Conservation (phyloP, 2,329 filamentous ascomycete genomes). For the Fusarium sp. region DNA sequence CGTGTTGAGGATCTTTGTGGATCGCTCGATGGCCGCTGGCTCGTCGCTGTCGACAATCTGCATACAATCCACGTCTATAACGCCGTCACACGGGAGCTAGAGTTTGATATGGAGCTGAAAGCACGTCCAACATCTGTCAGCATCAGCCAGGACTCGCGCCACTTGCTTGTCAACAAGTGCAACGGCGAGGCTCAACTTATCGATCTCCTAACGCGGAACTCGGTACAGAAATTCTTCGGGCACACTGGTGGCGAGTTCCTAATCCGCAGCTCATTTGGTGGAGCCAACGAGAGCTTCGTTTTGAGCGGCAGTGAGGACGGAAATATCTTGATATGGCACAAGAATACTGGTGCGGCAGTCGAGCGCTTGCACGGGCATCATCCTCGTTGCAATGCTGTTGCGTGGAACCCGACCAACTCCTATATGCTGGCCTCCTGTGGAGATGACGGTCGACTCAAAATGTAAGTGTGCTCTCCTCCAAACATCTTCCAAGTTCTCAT, state of each 20-base stretch:
- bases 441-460: conserved; percentile 87
- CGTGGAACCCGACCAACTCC: conserved; percentile 89
- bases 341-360: conserved; percentile 81
- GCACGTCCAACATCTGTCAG: conserved; percentile 82
- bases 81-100: conserved; percentile 78
- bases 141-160: conserved; percentile 85
- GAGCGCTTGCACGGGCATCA: conserved; percentile 83
- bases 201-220: conserved; percentile 79
- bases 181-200: conserved; percentile 84
- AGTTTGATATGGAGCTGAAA: conserved; percentile 78
- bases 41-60: conserved; percentile 83
- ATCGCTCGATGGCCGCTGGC: conserved; percentile 82
- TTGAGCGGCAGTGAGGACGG: conserved; percentile 89
- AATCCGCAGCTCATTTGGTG: conserved; percentile 88
- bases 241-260: conserved; percentile 83
- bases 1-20: conserved; percentile 89
- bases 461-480: conserved; percentile 71
- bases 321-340: conserved; percentile 91
- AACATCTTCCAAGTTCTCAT: no score
- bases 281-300: conserved; percentile 92
- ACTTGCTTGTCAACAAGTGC: conserved; percentile 86
- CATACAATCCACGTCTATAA: conserved; percentile 86
- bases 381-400: conserved; percentile 85
- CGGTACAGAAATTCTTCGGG: conserved; percentile 82
- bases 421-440: conserved; percentile 92